Percentiles rank a stretch among this genome's conserved stretches.
phyloP scores from a whole-genome alignment of 164 flowering plant genomes.

The Echeveria elegans region DNA sequence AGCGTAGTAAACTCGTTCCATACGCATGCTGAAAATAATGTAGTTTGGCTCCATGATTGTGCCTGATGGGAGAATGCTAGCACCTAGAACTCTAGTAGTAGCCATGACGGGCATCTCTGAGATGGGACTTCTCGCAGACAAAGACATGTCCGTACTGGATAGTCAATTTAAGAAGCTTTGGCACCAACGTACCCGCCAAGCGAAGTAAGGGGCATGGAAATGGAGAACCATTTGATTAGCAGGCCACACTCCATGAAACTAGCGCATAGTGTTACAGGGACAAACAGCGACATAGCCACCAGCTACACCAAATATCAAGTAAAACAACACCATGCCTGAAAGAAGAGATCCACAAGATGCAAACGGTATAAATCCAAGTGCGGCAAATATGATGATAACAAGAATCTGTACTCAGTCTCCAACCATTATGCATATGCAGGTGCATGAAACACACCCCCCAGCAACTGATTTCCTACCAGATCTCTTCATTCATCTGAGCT shows the following conservation, averaged over 20 bases:
- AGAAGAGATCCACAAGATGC: slow-evolving; percentile 3
- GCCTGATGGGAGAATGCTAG: too few species aligned
- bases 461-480: slow-evolving; percentile 7
- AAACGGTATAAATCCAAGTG: too few species aligned
- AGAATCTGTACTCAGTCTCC: slow-evolving; percentile 7
- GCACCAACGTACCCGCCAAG: slow-evolving; percentile 5
- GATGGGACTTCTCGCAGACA: slow-evolving; percentile 1
- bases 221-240: slow-evolving; percentile 3
- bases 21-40: slow-evolving; percentile 5
- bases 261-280: neutral
- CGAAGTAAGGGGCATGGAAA: slow-evolving; percentile 1
- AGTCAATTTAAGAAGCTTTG: slow-evolving; percentile 2
- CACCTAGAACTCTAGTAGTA: slow-evolving; percentile 6
- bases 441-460: slow-evolving; percentile 1
- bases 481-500: slow-evolving; percentile 3
- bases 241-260: slow-evolving; percentile 7
- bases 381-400: slow-evolving; percentile 3
- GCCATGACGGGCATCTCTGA: slow-evolving; percentile 8
- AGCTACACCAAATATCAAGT: slow-evolving; percentile 4
- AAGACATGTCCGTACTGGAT: slow-evolving; percentile 1
- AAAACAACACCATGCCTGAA: slow-evolving; percentile 3
- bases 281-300: slow-evolving; percentile 7
- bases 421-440: slow-evolving; percentile 3
- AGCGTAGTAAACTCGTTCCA: slow-evolving; percentile 4
- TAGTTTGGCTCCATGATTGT: slow-evolving; percentile 1